Percentiles rank a stretch among this genome's conserved stretches.
Conservation (phyloP, 2,329 filamentous ascomycete species). For the Penicillium sp. region DNA sequence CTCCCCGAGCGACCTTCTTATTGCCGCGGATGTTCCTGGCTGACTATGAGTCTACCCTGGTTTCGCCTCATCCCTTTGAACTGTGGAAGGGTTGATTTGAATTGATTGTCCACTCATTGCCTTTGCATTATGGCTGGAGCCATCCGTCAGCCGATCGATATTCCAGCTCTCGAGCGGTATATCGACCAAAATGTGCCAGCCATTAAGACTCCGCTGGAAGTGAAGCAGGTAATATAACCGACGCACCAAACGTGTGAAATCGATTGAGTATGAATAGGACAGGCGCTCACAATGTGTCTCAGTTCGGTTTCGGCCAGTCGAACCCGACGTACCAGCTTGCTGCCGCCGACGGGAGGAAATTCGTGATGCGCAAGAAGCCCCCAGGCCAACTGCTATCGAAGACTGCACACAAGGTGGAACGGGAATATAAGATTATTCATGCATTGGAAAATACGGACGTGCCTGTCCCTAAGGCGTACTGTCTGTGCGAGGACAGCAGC, state of each 20-base stretch:
- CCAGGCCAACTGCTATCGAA: slow-evolving; percentile 92
- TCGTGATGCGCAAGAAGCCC: slow-evolving; percentile 96
- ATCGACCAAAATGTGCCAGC: slow-evolving; percentile 77
- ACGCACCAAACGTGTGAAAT: neutral
- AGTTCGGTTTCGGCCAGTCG: slow-evolving; percentile 97
- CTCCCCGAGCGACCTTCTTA: slow-evolving; percentile 5
- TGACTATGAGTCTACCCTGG: neutral
- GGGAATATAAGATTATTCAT: slow-evolving; percentile 89
- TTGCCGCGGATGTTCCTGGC: slow-evolving; percentile 13
- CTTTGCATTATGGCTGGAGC: slow-evolving; percentile 72
- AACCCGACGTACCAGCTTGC: slow-evolving; percentile 96
- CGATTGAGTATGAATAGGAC: neutral
- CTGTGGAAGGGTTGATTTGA: neutral
- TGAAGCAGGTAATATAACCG: slow-evolving; percentile 74
- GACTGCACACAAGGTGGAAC: slow-evolving; percentile 94
- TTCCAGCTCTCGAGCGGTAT: slow-evolving; percentile 78
- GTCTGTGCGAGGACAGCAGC: slow-evolving; percentile 79
- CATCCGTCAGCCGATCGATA: slow-evolving; percentile 88
- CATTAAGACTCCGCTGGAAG: slow-evolving; percentile 79
- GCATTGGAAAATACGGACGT: slow-evolving; percentile 81
- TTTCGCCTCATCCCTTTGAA: neutral
- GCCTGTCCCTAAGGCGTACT: slow-evolving; percentile 81
- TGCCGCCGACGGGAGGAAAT: slow-evolving; percentile 69
- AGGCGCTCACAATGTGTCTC: slow-evolving; percentile 7
- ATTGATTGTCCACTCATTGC: neutral